These are phyloP conservation scores for Plasmodium relictum DNA, from an alignment of 169 alveolate species.

Conservation along the genomic window DNA sequence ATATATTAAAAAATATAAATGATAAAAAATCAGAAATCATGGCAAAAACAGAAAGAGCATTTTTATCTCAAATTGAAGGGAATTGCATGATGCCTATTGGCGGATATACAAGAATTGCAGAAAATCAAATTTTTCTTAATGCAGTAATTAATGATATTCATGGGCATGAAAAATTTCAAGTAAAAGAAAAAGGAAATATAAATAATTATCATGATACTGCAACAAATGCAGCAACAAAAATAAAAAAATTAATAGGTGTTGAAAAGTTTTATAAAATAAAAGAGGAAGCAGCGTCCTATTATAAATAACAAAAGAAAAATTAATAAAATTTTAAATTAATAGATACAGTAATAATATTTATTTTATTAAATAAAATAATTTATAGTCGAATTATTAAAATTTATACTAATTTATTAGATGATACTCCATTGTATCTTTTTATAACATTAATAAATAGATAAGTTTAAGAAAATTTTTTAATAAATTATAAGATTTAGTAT, in stretches of 20 bases:
- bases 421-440: too few relatives aligned
- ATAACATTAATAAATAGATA: too few relatives aligned
- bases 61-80: slow-evolving; percentile 65
- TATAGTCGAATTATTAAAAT: too few relatives aligned
- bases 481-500: neutral
- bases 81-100: slow-evolving; percentile 75
- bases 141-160: slow-evolving; percentile 67
- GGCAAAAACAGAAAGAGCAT: slow-evolving; percentile 53
- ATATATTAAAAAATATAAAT: slow-evolving; percentile 45
- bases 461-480: too few relatives aligned
- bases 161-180: slow-evolving; percentile 37
- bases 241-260: slow-evolving; percentile 52
- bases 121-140: slow-evolving; percentile 23
- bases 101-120: slow-evolving; percentile 37
- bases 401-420: too few relatives aligned
- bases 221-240: slow-evolving; percentile 32
- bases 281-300: slow-evolving; percentile 38
- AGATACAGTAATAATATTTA: too few relatives aligned
- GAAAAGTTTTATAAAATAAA: slow-evolving; percentile 35
- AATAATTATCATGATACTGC: slow-evolving; percentile 27
- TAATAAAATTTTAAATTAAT: too few relatives aligned
- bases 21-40: slow-evolving; percentile 60
- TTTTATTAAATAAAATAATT: too few relatives aligned
- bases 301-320: too few relatives aligned
- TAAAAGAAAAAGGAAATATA: slow-evolving; percentile 9